Base-by-base conservation (phyloP, 2,329 filamentous ascomycete species). In the Ceratocystis alfenasii region DNA sequence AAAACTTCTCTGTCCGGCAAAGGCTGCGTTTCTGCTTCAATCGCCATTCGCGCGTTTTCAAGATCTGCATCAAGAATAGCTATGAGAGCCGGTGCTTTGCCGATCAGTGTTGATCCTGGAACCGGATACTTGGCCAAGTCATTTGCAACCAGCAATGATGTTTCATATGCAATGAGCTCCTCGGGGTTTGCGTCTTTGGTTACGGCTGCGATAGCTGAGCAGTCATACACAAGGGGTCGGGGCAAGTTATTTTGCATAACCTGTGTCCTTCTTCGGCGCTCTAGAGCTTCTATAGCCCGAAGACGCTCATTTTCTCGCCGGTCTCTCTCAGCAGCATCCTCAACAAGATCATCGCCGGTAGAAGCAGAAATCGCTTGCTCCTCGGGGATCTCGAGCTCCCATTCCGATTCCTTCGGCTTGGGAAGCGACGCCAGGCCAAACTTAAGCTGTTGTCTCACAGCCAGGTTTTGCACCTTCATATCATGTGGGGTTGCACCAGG, bases 381-480 rank as follows among this genome's bases (percentile, higher is more conserved):
- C 50, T 95, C 90, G 0, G 93, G 93, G 44, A 95, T 78, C 73
- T 96, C 93, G 59, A 97, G 84, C 70, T 97, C 94, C 87, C 90
- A 97, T 70, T 96, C 92, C 0, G 85, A 88, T 72, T 96, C 90
- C 72, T 95, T 96, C 0, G 94, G 94, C 72, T 89, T 95, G 0
- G 94, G 94, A 17, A 99, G 80, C 25, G 89, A 85, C 3, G 90
- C 83, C n/a, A 99, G 82, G 53, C 87, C 83, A 63, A 83, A 81
- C 68, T 84, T 84, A 5, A 99, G 78, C 69, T 87, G 84, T 68
- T 84, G 82, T 55, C 86, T 86, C 70, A 86, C 75, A 5, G 86
- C 84, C 67, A 87, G 79, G 68, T 95, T 87, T 25, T 84, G 84
- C 70, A 88, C 76, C 71, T 83, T 87, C 33, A 91, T 77, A 67